Conservation (phyloP, 768 basidiomycete genomes). For the Saitozyma podzolica region DNA sequence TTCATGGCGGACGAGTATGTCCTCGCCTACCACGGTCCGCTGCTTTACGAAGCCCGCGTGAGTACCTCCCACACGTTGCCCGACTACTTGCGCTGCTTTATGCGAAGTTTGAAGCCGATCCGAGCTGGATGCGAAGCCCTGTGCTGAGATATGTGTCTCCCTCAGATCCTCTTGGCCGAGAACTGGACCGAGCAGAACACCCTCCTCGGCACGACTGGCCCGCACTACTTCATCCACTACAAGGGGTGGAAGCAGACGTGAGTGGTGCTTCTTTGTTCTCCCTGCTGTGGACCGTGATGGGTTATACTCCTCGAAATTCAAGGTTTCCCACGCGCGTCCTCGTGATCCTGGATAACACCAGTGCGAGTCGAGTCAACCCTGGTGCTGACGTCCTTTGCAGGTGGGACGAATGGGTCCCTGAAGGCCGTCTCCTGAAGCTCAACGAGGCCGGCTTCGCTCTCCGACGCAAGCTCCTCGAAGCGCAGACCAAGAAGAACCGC, state of each 20-base stretch:
- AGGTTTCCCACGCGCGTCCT: background rate
- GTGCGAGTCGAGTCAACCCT: background rate
- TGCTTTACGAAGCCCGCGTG: slow-evolving; percentile 90
- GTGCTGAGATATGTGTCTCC: slow-evolving; percentile 18
- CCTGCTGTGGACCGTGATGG: background rate
- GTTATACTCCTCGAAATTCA: background rate
- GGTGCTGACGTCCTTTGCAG: slow-evolving; percentile 54
- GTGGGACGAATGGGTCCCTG: slow-evolving; percentile 97
- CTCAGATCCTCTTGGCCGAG: slow-evolving; percentile 66
- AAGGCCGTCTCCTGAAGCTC: slow-evolving; percentile 73
- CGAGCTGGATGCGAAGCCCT: slow-evolving; percentile 9
- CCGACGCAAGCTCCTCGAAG: slow-evolving; percentile 67
- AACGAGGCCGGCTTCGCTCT: slow-evolving; percentile 75
- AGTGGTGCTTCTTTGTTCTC: slow-evolving; percentile 27
- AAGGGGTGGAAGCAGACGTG: slow-evolving; percentile 99
- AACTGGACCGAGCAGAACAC: slow-evolving; percentile 67
- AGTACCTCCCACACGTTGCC: slow-evolving; percentile 18
- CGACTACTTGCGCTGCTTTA: slow-evolving; percentile 13
- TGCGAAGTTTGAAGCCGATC: slow-evolving; percentile 12
- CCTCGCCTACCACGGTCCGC: slow-evolving; percentile 90
- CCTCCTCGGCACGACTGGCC: slow-evolving; percentile 64
- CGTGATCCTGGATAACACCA: background rate
- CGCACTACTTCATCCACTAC: slow-evolving; percentile 94
- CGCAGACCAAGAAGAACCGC: slow-evolving; percentile 54
- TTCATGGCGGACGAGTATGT: slow-evolving; percentile 68